Conservation (phyloP, 2,329 filamentous ascomycete species). For the Stachybotrys elegans region DNA sequence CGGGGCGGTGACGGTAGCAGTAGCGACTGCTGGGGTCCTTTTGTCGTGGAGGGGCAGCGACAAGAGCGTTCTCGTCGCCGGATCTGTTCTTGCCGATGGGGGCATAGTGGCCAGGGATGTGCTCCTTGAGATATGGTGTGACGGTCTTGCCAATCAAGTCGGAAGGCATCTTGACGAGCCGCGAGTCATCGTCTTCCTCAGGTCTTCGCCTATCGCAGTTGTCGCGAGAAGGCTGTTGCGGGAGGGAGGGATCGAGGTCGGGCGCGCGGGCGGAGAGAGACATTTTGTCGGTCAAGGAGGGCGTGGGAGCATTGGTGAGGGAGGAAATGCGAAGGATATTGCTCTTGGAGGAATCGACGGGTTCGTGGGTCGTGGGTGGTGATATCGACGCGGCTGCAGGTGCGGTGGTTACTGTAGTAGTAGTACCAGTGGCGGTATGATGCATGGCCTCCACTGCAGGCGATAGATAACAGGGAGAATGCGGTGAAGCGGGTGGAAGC, state of each 20-base stretch:
- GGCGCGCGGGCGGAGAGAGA: not conserved
- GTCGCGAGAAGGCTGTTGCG: slow-evolving; percentile 28
- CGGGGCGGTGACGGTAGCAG: slow-evolving; percentile 92
- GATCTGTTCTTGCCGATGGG: slow-evolving; percentile 59
- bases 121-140: slow-evolving; percentile 82
- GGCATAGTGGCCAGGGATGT: slow-evolving; percentile 86
- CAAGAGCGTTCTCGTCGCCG: slow-evolving; percentile 21
- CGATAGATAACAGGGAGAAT: too few species aligned
- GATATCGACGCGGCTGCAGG: too few species aligned
- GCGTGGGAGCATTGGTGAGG: not conserved
- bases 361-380: too few species aligned
- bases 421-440: too few species aligned
- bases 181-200: slow-evolving; percentile 42
- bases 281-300: not conserved
- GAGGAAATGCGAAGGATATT: too few species aligned
- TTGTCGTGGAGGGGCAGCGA: slow-evolving; percentile 23
- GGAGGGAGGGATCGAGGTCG: not conserved
- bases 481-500: too few species aligned
- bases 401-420: too few species aligned
- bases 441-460: too few species aligned
- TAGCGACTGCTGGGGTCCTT: slow-evolving; percentile 75
- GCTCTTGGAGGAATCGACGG: too few species aligned
- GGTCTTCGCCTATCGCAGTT: slow-evolving; percentile 48
- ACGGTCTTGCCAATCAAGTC: slow-evolving; percentile 73
- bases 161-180: slow-evolving; percentile 52